phyloP scores from a whole-genome alignment of 352 stramenopile genomes.

The Pythium aphanidermatum region DNA sequence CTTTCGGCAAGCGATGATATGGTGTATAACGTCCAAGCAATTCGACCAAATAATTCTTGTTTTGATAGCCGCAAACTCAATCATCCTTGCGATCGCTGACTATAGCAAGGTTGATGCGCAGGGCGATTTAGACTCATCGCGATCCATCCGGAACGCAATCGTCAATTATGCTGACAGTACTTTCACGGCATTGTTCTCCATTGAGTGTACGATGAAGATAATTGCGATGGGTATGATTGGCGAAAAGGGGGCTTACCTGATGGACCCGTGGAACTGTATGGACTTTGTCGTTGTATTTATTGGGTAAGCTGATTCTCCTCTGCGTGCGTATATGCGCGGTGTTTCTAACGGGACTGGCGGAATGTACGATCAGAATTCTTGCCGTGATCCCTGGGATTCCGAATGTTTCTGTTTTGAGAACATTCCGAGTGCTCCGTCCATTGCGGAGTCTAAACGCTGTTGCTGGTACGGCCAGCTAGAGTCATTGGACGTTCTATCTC shows the following conservation, averaged over 20 bases:
- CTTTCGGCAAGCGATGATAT: slow-evolving; percentile 52
- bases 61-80: slow-evolving; percentile 79
- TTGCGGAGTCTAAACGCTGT: slow-evolving; percentile 56
- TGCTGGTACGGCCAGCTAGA: slow-evolving; percentile 23
- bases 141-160: slow-evolving; percentile 44
- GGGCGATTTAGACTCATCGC: slow-evolving; percentile 32
- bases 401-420: slow-evolving; percentile 50
- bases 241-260: slow-evolving; percentile 71
- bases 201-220: slow-evolving; percentile 89
- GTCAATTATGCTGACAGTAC: slow-evolving; percentile 49
- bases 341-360: too few species aligned
- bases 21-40: slow-evolving; percentile 59
- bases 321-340: background rate
- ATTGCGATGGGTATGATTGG: slow-evolving; percentile 75
- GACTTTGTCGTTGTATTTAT: slow-evolving; percentile 88
- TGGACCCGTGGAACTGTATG: slow-evolving; percentile 87
- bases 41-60: slow-evolving; percentile 84
- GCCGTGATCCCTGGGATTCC: slow-evolving; percentile 56
- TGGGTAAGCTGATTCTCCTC: slow-evolving; percentile 33
- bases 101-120: slow-evolving; percentile 50
- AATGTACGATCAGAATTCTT: too few species aligned
- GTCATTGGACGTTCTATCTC: background rate
- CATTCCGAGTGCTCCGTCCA: slow-evolving; percentile 56
- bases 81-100: slow-evolving; percentile 75
- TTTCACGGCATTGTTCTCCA: slow-evolving; percentile 70